These are phyloP conservation scores for Coniochaeta pulveracea DNA, from an alignment of 2,329 filamentous ascomycete species.

Conservation along the genomic window DNA sequence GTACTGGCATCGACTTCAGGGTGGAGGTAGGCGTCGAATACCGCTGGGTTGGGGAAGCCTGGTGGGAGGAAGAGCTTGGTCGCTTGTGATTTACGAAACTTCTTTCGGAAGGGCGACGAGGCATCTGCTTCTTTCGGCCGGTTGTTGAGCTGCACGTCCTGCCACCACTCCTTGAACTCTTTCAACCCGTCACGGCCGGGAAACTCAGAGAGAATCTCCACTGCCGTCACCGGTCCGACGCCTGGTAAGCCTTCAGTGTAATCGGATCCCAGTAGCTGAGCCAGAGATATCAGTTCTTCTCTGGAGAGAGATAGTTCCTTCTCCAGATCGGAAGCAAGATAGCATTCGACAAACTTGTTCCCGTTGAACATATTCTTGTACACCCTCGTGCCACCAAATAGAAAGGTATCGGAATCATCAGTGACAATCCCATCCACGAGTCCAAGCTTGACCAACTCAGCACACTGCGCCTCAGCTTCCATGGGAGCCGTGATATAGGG, in stretches of 20 bases:
- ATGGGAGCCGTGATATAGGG: constrained; percentile 96
- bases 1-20: constrained; percentile 76
- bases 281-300: constrained; percentile 79
- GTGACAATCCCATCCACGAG: constrained; percentile 97
- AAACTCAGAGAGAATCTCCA: constrained; percentile 93
- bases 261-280: constrained; percentile 84
- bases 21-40: constrained; percentile 72
- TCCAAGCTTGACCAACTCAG: constrained; percentile 73
- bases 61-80: constrained; percentile 79
- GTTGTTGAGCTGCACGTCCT: constrained; percentile 57
- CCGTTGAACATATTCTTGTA: constrained; percentile 99
- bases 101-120: constrained; percentile 60
- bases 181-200: constrained; percentile 46
- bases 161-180: constrained; percentile 85
- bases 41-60: constrained; percentile 65
- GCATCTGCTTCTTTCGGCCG: constrained; percentile 53
- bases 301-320: constrained; percentile 80
- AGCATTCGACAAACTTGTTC: constrained; percentile 96
- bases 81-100: constrained; percentile 70
- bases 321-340: constrained; percentile 72
- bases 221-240: constrained; percentile 84
- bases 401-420: constrained; percentile 90
- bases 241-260: constrained; percentile 89
- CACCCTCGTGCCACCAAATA: constrained; percentile 90
- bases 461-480: constrained; percentile 98